Conservation (phyloP, 2,329 filamentous ascomycete genomes). For the Beauveria brongniartii region DNA sequence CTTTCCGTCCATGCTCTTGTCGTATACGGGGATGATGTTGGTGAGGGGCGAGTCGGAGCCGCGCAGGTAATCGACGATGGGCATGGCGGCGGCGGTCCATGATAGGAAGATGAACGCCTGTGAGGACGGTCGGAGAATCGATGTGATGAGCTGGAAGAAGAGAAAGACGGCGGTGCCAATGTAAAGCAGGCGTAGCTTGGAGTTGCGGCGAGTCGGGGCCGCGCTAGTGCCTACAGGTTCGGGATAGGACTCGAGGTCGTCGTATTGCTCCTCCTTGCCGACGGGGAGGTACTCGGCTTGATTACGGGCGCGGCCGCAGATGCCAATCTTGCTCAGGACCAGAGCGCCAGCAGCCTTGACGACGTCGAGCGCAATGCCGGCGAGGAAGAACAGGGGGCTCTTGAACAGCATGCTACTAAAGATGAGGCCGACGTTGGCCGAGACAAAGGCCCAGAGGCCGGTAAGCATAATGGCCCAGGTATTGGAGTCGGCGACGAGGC, state of each 20-base stretch:
- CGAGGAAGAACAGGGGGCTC: slow-evolving; percentile 13
- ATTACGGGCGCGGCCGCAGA: neutral
- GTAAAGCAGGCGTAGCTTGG: slow-evolving; percentile 11
- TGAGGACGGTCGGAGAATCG: slow-evolving; percentile 20
- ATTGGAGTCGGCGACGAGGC: slow-evolving; percentile 23
- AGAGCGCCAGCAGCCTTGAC: slow-evolving; percentile 17
- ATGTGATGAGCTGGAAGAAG: slow-evolving; percentile 16
- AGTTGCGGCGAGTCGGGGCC: neutral
- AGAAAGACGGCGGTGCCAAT: slow-evolving; percentile 13
- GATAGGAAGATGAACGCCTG: slow-evolving; percentile 27
- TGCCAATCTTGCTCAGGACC: slow-evolving; percentile 3
- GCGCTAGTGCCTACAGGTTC: neutral
- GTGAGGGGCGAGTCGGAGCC: slow-evolving; percentile 21
- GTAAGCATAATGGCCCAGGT: slow-evolving; percentile 24
- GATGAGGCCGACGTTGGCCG: slow-evolving; percentile 15
- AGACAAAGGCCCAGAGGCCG: slow-evolving; percentile 20
- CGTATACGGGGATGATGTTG: slow-evolving; percentile 17
- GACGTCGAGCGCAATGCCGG: slow-evolving; percentile 18
- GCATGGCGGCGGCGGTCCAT: slow-evolving; percentile 25
- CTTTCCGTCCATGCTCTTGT: slow-evolving; percentile 15
- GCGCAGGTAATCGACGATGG: slow-evolving; percentile 25
- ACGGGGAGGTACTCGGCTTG: slow-evolving; percentile 16
- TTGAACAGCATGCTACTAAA: slow-evolving; percentile 19
- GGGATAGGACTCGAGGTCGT: slow-evolving; percentile 6
- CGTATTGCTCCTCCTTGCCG: slow-evolving; percentile 18